Base-by-base conservation (phyloP, 2,329 filamentous ascomycete genomes). In the Microdochium trichocladiopsis region DNA sequence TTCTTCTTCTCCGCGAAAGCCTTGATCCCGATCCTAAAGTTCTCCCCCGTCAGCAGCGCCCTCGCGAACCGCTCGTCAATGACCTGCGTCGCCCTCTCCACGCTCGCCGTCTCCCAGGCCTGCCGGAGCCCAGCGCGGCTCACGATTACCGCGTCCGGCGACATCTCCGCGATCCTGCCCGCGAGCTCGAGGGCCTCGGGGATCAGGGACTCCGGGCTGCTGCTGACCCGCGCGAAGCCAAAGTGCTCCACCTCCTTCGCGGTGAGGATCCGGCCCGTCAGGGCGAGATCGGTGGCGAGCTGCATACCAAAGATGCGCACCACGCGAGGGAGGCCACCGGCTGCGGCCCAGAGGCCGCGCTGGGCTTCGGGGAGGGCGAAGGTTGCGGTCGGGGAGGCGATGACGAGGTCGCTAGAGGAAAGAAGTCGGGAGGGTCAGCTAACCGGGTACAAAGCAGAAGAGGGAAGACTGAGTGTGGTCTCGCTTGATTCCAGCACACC, bases 321-420 rank as follows among this genome's bases (percentile, higher is more conserved):
- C 9, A 80, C 66, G 18, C 78, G 71, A 2, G 77, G 72, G 8
- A 80, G 69, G 10, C 76, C 76, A 4, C 78, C 78, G 1, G 76
- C 78, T 4, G 68, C 76, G 1, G 78, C 76, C 33, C 73, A 78
- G 28, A 82, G 71, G n/a, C 78, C 78, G 18, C 77, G 72, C 51
- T 74, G 72, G 2, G 74, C 77, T 63, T 82, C 78, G 10, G 78
- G 77, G 9, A 82, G 68, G 1, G 70, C 75, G 53, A 82, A 81
- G 0, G 66, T 72, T 4, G 78, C 77, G 3, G 68, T 70, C 1
- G 76, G 73, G 0, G 75, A 73, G 2, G 78, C 78, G 9, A 81
- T 68, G 4, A 80, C 73, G 61, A 82, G 67, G 56, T 80, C 77
- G 54, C 74, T 73, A 12, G 3, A 8, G 18, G 6, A 18, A 31